Evolutionary conservation across 805 yeast genomes (phyloP).

Genomic region (Candida xyloterini): DNA sequence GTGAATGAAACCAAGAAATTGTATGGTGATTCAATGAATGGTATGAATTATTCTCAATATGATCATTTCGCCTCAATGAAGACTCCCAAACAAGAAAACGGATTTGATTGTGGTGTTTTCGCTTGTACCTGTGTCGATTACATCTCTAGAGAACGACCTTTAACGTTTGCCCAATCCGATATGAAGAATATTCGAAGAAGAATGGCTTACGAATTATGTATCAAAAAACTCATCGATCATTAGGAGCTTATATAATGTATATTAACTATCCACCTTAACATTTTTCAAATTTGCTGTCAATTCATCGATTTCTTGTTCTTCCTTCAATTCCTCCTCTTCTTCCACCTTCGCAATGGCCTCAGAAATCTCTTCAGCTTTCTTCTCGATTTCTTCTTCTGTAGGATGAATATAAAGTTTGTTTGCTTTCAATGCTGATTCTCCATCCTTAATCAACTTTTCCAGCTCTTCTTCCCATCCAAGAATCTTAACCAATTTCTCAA

Average conservation of each 20-base stretch:
- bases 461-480: slow-evolving; percentile 68
- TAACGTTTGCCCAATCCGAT: slow-evolving; percentile 62
- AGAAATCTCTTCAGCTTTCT: slow-evolving; percentile 27
- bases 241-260: slow-evolving; percentile 3
- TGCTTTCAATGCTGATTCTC: slow-evolving; percentile 15
- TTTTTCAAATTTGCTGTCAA: slow-evolving; percentile 13
- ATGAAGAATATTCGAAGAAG: slow-evolving; percentile 64
- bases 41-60: slow-evolving; percentile 29
- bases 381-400: slow-evolving; percentile 13
- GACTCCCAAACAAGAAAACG: slow-evolving; percentile 84
- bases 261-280: slow-evolving; percentile 13
- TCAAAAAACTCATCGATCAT: slow-evolving; percentile 16
- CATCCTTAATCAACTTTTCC: slow-evolving; percentile 36
- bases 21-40: slow-evolving; percentile 36
- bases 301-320: slow-evolving; percentile 21
- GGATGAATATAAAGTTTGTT: slow-evolving; percentile 9
- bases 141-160: slow-evolving; percentile 46
- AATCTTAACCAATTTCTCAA: slow-evolving; percentile 46
- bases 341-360: slow-evolving; percentile 27
- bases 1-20: slow-evolving; percentile 60
- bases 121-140: slow-evolving; percentile 74
- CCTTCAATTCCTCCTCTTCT: slow-evolving; percentile 13
- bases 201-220: slow-evolving; percentile 60
- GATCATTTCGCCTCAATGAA: slow-evolving; percentile 24
- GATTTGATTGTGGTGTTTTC: slow-evolving; percentile 94